Evolutionary conservation across 257 asterid species (phyloP).

Genomic region (Forsythia viridissima): DNA sequence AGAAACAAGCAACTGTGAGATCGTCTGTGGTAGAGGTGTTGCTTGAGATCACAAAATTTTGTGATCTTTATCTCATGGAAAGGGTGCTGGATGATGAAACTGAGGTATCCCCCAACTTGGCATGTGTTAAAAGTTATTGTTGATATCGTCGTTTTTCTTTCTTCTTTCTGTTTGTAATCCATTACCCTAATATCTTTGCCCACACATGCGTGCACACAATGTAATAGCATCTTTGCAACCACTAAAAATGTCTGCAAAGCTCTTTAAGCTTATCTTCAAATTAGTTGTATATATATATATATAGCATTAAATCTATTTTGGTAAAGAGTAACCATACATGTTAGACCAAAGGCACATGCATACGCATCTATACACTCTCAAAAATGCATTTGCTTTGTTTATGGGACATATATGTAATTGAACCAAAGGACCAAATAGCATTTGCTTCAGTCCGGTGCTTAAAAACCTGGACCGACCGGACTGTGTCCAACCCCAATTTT

Average conservation of each 20-base stretch:
- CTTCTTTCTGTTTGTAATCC: not conserved
- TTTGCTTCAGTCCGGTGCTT: too few relatives aligned
- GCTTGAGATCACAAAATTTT: conserved; percentile 84
- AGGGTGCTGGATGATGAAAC: conserved; percentile 88
- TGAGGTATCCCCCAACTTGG: conserved; percentile 53
- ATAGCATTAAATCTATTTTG: not conserved
- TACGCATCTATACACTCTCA: not conserved
- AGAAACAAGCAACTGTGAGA: conserved; percentile 87
- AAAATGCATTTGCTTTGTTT: not conserved
- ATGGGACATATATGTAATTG: not conserved
- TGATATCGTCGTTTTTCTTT: conserved; percentile 4
- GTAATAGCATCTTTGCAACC: not conserved
- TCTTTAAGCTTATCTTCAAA: not conserved
- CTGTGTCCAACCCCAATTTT: too few relatives aligned
- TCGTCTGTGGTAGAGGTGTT: conserved; percentile 83
- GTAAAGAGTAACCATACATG: not conserved
- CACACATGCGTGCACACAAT: not conserved
- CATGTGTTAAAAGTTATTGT: not conserved
- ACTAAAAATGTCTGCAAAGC: not conserved
- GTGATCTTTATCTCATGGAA: conserved; percentile 98
- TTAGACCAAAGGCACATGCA: not conserved
- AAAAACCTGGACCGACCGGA: too few relatives aligned
- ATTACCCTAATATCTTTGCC: not conserved
- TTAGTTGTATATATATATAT: not conserved
- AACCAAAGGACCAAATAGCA: too few relatives aligned